These are phyloP conservation scores for Teunomyces gatunensis DNA, from an alignment of 805 yeast genomes.

Conservation along the genomic window DNA sequence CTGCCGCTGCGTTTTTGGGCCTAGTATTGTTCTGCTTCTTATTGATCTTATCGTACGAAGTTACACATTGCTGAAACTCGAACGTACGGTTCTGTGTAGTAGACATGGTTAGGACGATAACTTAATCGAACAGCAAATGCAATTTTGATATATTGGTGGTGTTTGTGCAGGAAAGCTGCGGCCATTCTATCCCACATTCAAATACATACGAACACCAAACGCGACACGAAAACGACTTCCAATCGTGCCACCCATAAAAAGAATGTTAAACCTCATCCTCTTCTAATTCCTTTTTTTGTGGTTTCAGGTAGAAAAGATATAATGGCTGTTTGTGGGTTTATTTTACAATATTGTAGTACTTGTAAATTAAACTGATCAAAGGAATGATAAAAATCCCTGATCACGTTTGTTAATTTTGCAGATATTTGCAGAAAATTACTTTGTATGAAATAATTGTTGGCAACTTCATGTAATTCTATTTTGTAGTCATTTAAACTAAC, in stretches of 20 bases:
- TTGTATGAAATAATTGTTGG: too few relatives aligned
- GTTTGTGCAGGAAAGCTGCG: background rate
- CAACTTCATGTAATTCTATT: too few relatives aligned
- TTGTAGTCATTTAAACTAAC: too few relatives aligned
- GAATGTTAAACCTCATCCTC: background rate
- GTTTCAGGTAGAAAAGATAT: too few relatives aligned
- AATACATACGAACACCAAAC: slow-evolving; percentile 1
- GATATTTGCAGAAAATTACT: too few relatives aligned
- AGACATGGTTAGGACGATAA: slow-evolving; percentile 8
- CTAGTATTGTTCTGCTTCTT: slow-evolving; percentile 32
- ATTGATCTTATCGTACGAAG: slow-evolving; percentile 64
- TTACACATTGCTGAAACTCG: slow-evolving; percentile 91
- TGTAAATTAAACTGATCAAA: too few relatives aligned
- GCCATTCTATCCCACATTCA: background rate
- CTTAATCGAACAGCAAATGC: background rate
- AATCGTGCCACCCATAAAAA: background rate
- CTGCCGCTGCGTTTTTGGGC: slow-evolving; percentile 5
- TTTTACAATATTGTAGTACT: too few relatives aligned
- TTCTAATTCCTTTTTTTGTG: too few relatives aligned
- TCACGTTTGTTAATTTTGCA: too few relatives aligned
- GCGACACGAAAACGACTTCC: background rate
- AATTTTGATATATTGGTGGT: background rate
- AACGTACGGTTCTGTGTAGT: slow-evolving; percentile 77
- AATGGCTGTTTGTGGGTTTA: too few relatives aligned
- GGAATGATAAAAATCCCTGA: too few relatives aligned